Evolutionary conservation across 257 asterid species (phyloP).

Genomic region (Striga asiatica): DNA sequence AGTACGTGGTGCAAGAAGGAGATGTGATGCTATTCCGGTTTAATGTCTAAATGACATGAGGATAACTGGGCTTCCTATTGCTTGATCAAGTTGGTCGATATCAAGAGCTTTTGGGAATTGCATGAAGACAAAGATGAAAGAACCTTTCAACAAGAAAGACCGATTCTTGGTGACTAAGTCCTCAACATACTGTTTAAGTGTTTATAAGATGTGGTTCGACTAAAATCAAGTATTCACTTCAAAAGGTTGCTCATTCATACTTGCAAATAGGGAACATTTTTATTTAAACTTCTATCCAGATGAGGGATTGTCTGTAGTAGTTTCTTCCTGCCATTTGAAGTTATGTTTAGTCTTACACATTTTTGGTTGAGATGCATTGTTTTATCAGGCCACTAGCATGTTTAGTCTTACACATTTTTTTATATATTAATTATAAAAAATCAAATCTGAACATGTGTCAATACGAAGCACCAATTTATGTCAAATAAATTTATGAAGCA

Average conservation of each 20-base stretch:
- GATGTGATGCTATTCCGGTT: constrained; percentile 91
- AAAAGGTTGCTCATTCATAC: not conserved
- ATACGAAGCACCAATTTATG: too few relatives aligned
- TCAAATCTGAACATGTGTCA: too few relatives aligned
- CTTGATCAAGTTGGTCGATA: not conserved
- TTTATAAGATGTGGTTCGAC: not conserved
- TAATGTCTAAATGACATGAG: constrained; percentile 46
- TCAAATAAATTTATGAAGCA: too few relatives aligned
- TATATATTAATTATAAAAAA: too few relatives aligned
- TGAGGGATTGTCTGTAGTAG: too few relatives aligned
- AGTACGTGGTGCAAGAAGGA: constrained; percentile 86
- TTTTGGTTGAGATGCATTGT: too few relatives aligned
- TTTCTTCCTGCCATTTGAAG: too few relatives aligned
- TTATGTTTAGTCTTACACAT: too few relatives aligned
- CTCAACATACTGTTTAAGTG: not conserved
- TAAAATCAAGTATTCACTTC: not conserved
- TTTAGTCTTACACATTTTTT: too few relatives aligned
- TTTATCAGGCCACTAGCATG: too few relatives aligned
- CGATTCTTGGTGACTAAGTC: not conserved
- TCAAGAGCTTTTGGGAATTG: not conserved
- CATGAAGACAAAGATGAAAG: not conserved
- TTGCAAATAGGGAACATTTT: not conserved
- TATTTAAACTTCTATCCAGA: not conserved
- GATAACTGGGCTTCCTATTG: not conserved
- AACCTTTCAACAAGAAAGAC: not conserved